Evolutionary conservation across 2,329 filamentous ascomycete species (phyloP).

Genomic region (Raffaelea ambrosiae): DNA sequence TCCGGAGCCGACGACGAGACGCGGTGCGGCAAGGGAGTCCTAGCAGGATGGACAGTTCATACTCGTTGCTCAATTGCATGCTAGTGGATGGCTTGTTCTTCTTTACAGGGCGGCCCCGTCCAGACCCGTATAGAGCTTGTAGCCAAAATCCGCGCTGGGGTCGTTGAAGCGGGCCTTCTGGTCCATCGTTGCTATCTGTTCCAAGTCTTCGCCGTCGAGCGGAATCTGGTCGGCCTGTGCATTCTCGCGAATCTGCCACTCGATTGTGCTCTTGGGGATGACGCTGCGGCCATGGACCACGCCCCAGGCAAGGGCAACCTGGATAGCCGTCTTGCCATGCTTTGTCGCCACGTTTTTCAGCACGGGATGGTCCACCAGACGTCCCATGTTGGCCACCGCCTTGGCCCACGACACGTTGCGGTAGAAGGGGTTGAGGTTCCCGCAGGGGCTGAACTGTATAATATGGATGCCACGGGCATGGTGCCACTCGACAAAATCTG

Average conservation of each 20-base stretch:
- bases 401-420: constrained; percentile 19
- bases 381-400: constrained; percentile 34
- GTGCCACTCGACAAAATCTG: background rate
- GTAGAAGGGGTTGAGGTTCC: constrained; percentile 34
- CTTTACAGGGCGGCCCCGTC: background rate
- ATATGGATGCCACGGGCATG: background rate
- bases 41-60: too few relatives aligned
- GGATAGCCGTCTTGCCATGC: constrained; percentile 48
- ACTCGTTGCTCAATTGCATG: too few relatives aligned
- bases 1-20: too few relatives aligned
- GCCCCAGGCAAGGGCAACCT: constrained; percentile 58
- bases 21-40: too few relatives aligned
- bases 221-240: constrained; percentile 20
- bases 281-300: constrained; percentile 57
- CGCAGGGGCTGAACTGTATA: background rate
- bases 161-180: constrained; percentile 6
- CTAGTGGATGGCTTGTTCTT: too few relatives aligned
- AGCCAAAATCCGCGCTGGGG: constrained; percentile 3
- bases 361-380: constrained; percentile 43
- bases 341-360: constrained; percentile 50
- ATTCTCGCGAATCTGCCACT: constrained; percentile 60
- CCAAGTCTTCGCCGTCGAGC: constrained; percentile 3
- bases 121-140: background rate
- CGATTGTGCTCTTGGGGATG: constrained; percentile 62
- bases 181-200: constrained; percentile 1